Base-by-base conservation (phyloP, 78 protist genomes). In the Planoprotostelium fungivorum region DNA sequence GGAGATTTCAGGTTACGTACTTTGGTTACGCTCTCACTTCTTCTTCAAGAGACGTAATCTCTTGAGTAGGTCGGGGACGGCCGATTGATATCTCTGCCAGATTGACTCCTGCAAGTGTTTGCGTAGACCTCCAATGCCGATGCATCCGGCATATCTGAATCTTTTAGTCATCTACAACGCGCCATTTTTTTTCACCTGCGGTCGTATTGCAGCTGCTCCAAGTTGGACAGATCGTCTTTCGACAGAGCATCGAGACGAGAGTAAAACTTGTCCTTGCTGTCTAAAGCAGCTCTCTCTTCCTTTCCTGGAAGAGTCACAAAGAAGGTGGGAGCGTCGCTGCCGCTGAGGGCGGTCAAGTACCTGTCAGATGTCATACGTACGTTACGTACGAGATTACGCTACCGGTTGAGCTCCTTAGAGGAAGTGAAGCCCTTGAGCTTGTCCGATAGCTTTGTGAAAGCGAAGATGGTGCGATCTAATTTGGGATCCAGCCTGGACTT, bases 131-230 rank as follows among this genome's bases (percentile, higher is more conserved):
- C 88, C 5, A 0, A 87, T 25, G 37, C 96, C 96, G 25, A 94
- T 90, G 87, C 35, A 29, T 28, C 93, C 63, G 34, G 88, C 94
- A 28, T 34, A 94, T 9, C 90, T 90, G 28, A 84, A 87, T 23
- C 16, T 5, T 23, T 5, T 16, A 36, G 16, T 16, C 37, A 35
- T 36, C 36, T 35, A 85, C 36, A 36, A 36, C 36, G 37, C 5
- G 5, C 63, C 88, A 29, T 9, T 87, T 87, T 16, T n/a, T n/a
- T n/a, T n/a, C 16, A 51, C 73, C 73, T 51, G 73, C 73, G 73
- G 85, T 94, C 96, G 63, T 85, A 94, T 87, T 90, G 92, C 0
- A 92, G 38, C 37, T 94, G 94, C 63, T 94, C 96, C 31, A 94
- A 51, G 35, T 63, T 38, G 1, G 38, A 84, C 1, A 85, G 36